Base-by-base conservation (phyloP, 495 filamentous ascomycete genomes). In the Thozetella sp. region DNA sequence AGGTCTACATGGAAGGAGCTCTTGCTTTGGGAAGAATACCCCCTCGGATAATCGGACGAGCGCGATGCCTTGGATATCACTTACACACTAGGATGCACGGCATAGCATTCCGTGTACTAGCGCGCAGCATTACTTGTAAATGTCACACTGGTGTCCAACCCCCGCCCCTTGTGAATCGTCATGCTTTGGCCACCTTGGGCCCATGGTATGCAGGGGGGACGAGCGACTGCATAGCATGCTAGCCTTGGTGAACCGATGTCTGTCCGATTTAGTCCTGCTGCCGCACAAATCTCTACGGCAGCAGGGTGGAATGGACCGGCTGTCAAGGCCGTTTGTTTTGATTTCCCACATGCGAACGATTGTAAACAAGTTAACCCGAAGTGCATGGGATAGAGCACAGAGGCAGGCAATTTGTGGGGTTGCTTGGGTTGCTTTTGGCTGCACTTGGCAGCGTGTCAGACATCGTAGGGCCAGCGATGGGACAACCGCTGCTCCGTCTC, bases 261-360 rank as follows among this genome's bases (percentile, higher is more conserved):
- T 83, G 83, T 83, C 82, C 76, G 72, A 67, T 73, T 83, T 84
- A 85, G 83, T 85, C 83, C 83, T 73, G 76, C 76, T 78, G 72
- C 72, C 77, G 75, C 76, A 84, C 77, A 67, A 23, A 51, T 26
- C 13, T 74, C 68, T 68, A 72, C 76, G 73, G 72, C 76, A 80
- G 74, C 81, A 78, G 83, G 83, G 83, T 85, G 83, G 83, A 85
- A 78, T 64, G 76, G 82, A 83, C 82, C 66, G 80, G 83, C 75
- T 85, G 83, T 85, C 83, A 83, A 83, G 80, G 75, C 83, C 80
- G 64, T 79, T 72, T 70, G 72, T 58, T 84, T 72, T 59, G 72
- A 48, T 85, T 76, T 84, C 74, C 82, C 83, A 84, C 78, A 60
- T 64, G 43, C 75, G 79, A 84, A 85, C 81, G 80, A 83, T 83